Evolutionary conservation across 192 early-diverging fungal genomes (phyloP).

Genomic region (Coemansia sp.): DNA sequence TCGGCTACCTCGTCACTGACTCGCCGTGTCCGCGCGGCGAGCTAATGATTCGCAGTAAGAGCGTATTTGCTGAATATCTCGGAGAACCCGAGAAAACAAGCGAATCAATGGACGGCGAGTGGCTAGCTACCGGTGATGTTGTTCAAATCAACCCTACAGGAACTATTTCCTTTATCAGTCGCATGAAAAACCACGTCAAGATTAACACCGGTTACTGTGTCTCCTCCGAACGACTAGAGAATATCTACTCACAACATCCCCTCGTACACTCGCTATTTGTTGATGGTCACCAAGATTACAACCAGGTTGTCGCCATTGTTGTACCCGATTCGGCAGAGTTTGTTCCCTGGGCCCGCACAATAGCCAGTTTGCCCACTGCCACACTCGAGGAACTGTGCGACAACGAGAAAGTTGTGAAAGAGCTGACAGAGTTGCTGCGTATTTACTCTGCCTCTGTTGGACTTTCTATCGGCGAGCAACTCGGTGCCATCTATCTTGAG

Average conservation of each 20-base stretch:
- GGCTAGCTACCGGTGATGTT: conserved; percentile 82
- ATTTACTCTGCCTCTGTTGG: conserved; percentile 58
- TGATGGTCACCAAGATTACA: conserved; percentile 79
- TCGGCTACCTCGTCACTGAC: conserved; percentile 75
- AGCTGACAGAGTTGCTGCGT: conserved; percentile 59
- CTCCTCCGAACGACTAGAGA: conserved; percentile 85
- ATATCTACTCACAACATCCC: conserved; percentile 61
- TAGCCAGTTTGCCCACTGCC: conserved; percentile 19
- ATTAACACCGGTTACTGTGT: conserved; percentile 81
- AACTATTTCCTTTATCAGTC: conserved; percentile 66
- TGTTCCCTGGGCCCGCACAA: conserved; percentile 59
- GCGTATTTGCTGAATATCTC: conserved; percentile 74
- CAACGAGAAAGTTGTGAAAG: conserved; percentile 50
- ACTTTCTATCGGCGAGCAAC: conserved; percentile 74
- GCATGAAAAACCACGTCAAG: conserved; percentile 77
- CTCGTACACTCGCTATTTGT: conserved; percentile 82
- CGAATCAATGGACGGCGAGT: conserved; percentile 71
- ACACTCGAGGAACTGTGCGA: conserved; percentile 57
- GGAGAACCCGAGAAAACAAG: conserved; percentile 70
- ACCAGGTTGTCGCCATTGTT: conserved; percentile 78
- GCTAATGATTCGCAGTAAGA: conserved; percentile 72
- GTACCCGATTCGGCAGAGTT: conserved; percentile 70
- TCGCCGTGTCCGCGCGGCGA: conserved; percentile 78
- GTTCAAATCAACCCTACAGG: conserved; percentile 62
- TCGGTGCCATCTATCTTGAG: conserved; percentile 68